phyloP scores from a whole-genome alignment of 2,329 filamentous ascomycete species.

The Trichoderma afroharzianum region DNA sequence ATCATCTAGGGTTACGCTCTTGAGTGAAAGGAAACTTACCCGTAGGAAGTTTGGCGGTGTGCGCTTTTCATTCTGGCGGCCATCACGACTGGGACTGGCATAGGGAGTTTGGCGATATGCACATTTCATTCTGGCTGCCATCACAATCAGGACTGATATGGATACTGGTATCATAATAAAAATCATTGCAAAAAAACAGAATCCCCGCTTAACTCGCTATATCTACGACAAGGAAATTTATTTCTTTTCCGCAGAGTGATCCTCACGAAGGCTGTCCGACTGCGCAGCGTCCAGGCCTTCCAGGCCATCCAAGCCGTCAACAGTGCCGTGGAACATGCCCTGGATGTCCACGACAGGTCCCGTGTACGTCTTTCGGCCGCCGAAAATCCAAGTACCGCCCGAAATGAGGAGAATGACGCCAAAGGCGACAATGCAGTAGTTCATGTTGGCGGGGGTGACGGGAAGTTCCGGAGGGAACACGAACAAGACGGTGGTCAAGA shows the following conservation, averaged over 20 bases:
- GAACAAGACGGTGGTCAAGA: slow-evolving; percentile 71
- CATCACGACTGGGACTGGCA: neutral
- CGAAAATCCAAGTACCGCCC: slow-evolving; percentile 43
- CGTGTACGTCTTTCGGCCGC: slow-evolving; percentile 46
- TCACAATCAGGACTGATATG: neutral
- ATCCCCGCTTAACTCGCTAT: neutral
- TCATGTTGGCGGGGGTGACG: slow-evolving; percentile 66
- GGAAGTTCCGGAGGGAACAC: slow-evolving; percentile 67
- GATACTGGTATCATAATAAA: neutral
- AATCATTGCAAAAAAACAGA: neutral
- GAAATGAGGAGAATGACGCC: slow-evolving; percentile 46
- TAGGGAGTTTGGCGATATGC: neutral
- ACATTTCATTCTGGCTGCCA: neutral
- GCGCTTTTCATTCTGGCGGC: neutral
- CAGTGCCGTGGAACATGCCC: slow-evolving; percentile 1
- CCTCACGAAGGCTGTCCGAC: neutral
- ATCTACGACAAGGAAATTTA: neutral
- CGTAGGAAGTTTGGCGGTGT: neutral
- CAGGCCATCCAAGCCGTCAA: slow-evolving; percentile 3
- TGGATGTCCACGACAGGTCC: slow-evolving; percentile 27
- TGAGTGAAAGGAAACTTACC: neutral
- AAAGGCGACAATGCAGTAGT: slow-evolving; percentile 49
- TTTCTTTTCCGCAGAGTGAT: neutral
- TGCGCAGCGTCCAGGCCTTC: slow-evolving; percentile 1
- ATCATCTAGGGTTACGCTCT: neutral